Conservation (phyloP, 2,329 filamentous ascomycete species). For the Fusarium tjaetaba region DNA sequence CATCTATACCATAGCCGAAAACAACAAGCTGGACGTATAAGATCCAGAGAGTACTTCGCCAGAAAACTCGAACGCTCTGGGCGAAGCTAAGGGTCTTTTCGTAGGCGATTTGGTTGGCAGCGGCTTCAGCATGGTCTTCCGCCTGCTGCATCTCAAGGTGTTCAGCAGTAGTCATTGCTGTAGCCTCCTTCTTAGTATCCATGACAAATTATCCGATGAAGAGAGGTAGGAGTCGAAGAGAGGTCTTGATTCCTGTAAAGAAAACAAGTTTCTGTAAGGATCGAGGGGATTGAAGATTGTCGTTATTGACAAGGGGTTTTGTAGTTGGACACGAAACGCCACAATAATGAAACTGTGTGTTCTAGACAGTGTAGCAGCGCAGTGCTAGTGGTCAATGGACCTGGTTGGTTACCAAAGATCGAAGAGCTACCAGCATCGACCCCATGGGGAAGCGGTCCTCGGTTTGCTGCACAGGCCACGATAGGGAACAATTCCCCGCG, state of each 20-base stretch:
- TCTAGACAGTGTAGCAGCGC: not conserved
- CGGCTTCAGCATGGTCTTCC: not conserved
- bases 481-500: not conserved
- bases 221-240: not conserved
- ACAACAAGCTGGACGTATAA: constrained; percentile 4
- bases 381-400: not conserved
- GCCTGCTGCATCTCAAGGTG: not conserved
- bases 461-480: not conserved
- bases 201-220: not conserved
- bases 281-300: too few species aligned
- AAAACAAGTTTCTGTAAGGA: not conserved
- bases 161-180: not conserved
- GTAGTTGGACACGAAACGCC: not conserved
- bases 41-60: constrained; percentile 17
- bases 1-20: constrained; percentile 14
- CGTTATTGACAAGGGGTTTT: not conserved
- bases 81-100: constrained; percentile 6
- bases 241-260: not conserved
- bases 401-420: not conserved
- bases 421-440: not conserved
- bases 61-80: not conserved
- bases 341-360: not conserved
- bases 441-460: not conserved
- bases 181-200: not conserved
- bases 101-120: not conserved